Conservation (phyloP, 2,329 filamentous ascomycete species). For the Penicillium hesseltinei region DNA sequence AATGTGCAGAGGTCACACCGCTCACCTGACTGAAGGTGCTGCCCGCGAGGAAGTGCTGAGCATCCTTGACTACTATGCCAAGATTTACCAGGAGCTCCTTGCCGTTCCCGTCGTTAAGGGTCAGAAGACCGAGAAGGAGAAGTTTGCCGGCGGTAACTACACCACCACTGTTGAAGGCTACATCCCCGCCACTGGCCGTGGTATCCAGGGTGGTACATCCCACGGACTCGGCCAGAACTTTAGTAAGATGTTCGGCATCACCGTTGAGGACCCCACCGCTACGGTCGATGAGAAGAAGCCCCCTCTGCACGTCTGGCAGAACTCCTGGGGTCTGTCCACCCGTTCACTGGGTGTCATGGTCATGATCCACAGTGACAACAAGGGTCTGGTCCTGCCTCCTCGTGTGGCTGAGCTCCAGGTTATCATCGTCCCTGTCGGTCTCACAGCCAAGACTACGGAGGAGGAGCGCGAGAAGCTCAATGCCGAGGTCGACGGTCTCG, state of each 20-base stretch:
- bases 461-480: slow-evolving; percentile 76
- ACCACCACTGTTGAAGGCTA: slow-evolving; percentile 97
- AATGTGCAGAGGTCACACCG: slow-evolving; percentile 68
- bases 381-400: slow-evolving; percentile 89
- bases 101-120: slow-evolving; percentile 94
- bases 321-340: slow-evolving; percentile 97
- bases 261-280: slow-evolving; percentile 80
- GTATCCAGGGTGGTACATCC: slow-evolving; percentile 93
- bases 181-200: slow-evolving; percentile 90
- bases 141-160: slow-evolving; percentile 95
- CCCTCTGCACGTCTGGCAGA: slow-evolving; percentile 91
- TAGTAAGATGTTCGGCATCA: slow-evolving; percentile 98
- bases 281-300: slow-evolving; percentile 71
- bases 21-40: slow-evolving; percentile 78
- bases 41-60: slow-evolving; percentile 84
- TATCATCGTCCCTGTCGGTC: slow-evolving; percentile 85
- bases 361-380: slow-evolving; percentile 95
- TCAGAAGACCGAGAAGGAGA: slow-evolving; percentile 94
- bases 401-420: slow-evolving; percentile 83
- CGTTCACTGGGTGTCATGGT: slow-evolving; percentile 98
- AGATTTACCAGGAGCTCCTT: slow-evolving; percentile 88
- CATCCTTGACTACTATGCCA: slow-evolving; percentile 90
- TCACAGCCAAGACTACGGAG: slow-evolving; percentile 80
- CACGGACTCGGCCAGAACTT: slow-evolving; percentile 97
- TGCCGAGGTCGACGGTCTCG: slow-evolving; percentile 71